Base-by-base conservation (phyloP, 352 stramenopile genomes). In the Globisporangium paroecandrum region DNA sequence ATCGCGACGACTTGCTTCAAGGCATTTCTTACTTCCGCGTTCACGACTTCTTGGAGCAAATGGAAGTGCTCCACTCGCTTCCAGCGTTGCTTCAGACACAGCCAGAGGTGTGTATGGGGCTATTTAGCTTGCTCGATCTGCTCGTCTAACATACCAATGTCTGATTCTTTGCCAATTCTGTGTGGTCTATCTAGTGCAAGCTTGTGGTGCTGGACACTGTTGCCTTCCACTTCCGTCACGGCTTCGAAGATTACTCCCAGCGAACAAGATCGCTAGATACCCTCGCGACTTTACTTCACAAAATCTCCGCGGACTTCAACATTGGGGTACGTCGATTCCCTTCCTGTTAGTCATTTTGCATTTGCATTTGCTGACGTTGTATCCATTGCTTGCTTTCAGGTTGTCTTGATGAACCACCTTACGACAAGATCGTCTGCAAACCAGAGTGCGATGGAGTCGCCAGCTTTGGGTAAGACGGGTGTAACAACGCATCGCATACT, bases 151-250 rank as follows among this genome's bases (percentile, higher is more conserved):
- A 29, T 8, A 43, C 43, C 20, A 54, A 1, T 54, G 18, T 43
- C n/a, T n/a, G 20, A 10, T 54, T 15, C 1, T 22, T 9, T 4
- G 6, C 20, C 46, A 27, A 25, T 25, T 54, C 46, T 25, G n/a
- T 25, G 0, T 54, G 46, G 13, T 47, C 41, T 47, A 25, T 60
- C 68, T 47, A 96, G 71, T 87, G 97, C 54, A 89, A 91, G 57
- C 69, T 98, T 18, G 32, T 99, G 9, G 79, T 98, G 3, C 65
- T 99, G n/a, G 96, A 99, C 66, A 97, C 85, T 25, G 77, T 98
- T 22, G 91, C 96, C 15, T 99, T 98, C 79, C 96, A 98, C 72
- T 98, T 97, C 76, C 83, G 96, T 10, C 89, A 97, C 55, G 85
- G 79, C 0, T 94, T 91, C 58, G 83, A 94, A 61, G 77, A 96